Conservation (phyloP, 1,284 basidiomycete genomes). For the Sanghuangporus sanghuang region DNA sequence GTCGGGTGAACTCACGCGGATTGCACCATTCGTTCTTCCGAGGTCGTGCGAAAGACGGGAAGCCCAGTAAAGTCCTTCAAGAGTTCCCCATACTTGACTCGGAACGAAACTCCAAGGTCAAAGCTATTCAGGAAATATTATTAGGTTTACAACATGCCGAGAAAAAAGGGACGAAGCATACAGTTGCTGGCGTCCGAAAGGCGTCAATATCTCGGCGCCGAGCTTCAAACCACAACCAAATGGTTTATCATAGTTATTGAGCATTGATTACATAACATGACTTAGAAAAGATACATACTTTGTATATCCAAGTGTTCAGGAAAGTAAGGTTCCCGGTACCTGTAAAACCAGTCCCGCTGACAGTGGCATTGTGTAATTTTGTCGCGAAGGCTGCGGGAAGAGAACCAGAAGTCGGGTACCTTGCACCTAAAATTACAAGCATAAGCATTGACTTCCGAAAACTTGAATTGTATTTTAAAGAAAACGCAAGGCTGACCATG, state of each 20-base stretch:
- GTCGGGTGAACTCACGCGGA: constrained; percentile 38
- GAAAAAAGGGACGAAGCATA: constrained; percentile 24
- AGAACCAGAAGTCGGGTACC: constrained; percentile 16
- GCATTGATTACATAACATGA: not conserved
- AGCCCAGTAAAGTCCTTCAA: constrained; percentile 46
- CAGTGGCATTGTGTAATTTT: constrained; percentile 15
- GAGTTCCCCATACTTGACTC: constrained; percentile 52
- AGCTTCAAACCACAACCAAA: constrained; percentile 32
- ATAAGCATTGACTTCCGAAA: not conserved
- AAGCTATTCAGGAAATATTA: constrained; percentile 29
- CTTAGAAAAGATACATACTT: not conserved
- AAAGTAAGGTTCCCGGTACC: constrained; percentile 30
- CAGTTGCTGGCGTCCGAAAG: constrained; percentile 51
- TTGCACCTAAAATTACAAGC: constrained; percentile 1
- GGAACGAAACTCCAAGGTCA: constrained; percentile 42
- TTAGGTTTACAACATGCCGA: not conserved
- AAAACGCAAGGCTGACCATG: constrained; percentile 36
- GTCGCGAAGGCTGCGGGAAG: constrained; percentile 9
- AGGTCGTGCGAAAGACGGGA: constrained; percentile 59
- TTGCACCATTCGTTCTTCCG: constrained; percentile 48
- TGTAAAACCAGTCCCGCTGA: constrained; percentile 15
- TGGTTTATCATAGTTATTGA: not conserved
- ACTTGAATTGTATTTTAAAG: not conserved
- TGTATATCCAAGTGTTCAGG: constrained; percentile 32
- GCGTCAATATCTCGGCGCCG: constrained; percentile 52